These are phyloP conservation scores for Yarrowia sp. DNA, from an alignment of 805 yeast genomes.

Conservation along the genomic window DNA sequence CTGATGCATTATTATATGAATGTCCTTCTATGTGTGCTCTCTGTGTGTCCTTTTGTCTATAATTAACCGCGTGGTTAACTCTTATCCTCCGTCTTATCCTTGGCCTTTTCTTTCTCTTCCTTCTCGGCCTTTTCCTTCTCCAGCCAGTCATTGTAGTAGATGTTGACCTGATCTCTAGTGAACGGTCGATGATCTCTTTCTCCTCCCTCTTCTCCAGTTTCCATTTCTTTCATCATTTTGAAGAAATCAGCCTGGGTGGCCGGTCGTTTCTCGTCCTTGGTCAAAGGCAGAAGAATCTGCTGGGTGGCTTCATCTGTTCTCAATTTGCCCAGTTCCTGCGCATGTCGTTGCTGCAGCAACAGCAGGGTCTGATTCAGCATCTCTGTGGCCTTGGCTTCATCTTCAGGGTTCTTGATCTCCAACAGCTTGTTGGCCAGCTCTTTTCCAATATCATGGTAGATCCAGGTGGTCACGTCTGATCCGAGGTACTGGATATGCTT, in stretches of 20 bases:
- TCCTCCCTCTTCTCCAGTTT: slow-evolving; percentile 9
- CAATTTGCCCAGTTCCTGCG: slow-evolving; percentile 12
- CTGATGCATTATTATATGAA: slow-evolving; percentile 13
- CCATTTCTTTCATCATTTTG: slow-evolving; percentile 34
- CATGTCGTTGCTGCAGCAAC: slow-evolving; percentile 20
- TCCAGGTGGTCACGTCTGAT: slow-evolving; percentile 29
- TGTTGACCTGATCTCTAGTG: slow-evolving; percentile 25
- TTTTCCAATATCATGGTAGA: slow-evolving; percentile 32
- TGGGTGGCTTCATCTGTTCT: slow-evolving; percentile 30
- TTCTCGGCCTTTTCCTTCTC: slow-evolving; percentile 21
- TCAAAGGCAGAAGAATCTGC: slow-evolving; percentile 32
- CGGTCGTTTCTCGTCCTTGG: slow-evolving; percentile 29
- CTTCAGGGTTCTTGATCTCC: slow-evolving; percentile 30
- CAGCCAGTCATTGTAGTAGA: slow-evolving; percentile 29
- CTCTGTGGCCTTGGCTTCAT: slow-evolving; percentile 27
- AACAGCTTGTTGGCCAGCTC: slow-evolving; percentile 31
- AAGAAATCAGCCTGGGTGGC: slow-evolving; percentile 29
- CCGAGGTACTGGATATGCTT: slow-evolving; percentile 5
- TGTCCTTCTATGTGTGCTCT: not conserved
- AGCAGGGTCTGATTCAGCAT: slow-evolving; percentile 28
- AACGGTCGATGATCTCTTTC: slow-evolving; percentile 26
- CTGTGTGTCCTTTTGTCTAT: not conserved
- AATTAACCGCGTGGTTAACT: too few species aligned
- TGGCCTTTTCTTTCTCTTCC: not conserved
- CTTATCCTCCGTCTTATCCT: not conserved